phyloP scores from a whole-genome alignment of 2,329 filamentous ascomycete species.

The Penicillium sclerotiorum region DNA sequence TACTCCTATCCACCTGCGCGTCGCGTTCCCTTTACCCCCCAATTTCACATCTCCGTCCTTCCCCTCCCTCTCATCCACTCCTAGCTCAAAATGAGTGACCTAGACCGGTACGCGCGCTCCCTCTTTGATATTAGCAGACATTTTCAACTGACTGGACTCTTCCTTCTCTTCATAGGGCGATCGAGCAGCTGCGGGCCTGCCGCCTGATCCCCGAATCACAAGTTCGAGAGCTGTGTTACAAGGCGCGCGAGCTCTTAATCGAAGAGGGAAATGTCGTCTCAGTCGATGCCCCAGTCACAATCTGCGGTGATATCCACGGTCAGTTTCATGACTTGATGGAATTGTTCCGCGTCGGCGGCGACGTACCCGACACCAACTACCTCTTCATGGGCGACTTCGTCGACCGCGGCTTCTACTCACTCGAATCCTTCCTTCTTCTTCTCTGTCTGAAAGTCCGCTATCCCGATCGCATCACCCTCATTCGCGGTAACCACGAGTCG shows the following conservation, averaged over 20 bases:
- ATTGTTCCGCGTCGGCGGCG: conserved; percentile 88
- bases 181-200: conserved; percentile 92
- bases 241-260: conserved; percentile 91
- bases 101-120: conserved; percentile 71
- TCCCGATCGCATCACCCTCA: conserved; percentile 93
- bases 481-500: conserved; percentile 93
- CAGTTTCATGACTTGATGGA: conserved; percentile 98
- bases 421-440: conserved; percentile 94
- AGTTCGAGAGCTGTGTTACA: conserved; percentile 96
- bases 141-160: background rate
- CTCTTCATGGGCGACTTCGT: conserved; percentile 99
- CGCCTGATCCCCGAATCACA: conserved; percentile 93
- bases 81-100: conserved; percentile 73
- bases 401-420: conserved; percentile 95
- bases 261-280: conserved; percentile 97
- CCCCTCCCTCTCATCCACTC: conserved; percentile 9
- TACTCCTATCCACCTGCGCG: conserved; percentile 12
- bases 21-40: conserved; percentile 2
- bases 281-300: conserved; percentile 92
- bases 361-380: conserved; percentile 94
- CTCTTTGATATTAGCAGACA: conserved; percentile 6
- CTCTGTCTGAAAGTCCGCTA: conserved; percentile 97
- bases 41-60: conserved; percentile 5
- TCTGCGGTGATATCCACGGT: conserved; percentile 96
- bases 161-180: conserved; percentile 64